Conservation (phyloP, 495 filamentous ascomycete species). For the Podospora anserina region DNA sequence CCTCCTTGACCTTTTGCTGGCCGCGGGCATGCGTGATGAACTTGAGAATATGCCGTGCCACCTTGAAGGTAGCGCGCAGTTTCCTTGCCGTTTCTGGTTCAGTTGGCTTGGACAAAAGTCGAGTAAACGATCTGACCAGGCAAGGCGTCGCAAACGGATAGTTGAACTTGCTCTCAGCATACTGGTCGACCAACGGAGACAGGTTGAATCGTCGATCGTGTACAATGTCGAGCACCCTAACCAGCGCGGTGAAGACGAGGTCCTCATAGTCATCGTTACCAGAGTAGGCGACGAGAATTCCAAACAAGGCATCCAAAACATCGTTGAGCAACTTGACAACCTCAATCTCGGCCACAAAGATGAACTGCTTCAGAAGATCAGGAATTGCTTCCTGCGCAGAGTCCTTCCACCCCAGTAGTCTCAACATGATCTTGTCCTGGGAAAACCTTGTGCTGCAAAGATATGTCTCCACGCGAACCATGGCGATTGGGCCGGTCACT, state of each 20-base stretch:
- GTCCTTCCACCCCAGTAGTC: constrained; percentile 81
- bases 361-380: constrained; percentile 71
- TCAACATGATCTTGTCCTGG: constrained; percentile 84
- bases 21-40: constrained; percentile 90
- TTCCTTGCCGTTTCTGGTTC: constrained; percentile 78
- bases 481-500: constrained; percentile 70
- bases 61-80: constrained; percentile 90
- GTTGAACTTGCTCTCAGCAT: constrained; percentile 85
- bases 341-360: constrained; percentile 95
- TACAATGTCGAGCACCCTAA: constrained; percentile 86
- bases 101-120: constrained; percentile 72
- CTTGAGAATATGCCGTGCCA: constrained; percentile 85
- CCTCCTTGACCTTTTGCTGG: constrained; percentile 85
- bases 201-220: constrained; percentile 93
- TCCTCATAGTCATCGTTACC: constrained; percentile 91
- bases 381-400: constrained; percentile 65
- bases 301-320: constrained; percentile 89
- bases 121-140: constrained; percentile 78
- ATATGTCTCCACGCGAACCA: constrained; percentile 76
- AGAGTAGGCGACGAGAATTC: constrained; percentile 81
- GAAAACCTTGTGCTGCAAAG: constrained; percentile 95
- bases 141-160: constrained; percentile 94
- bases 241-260: constrained; percentile 83
- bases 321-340: constrained; percentile 89
- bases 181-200: constrained; percentile 82